phyloP scores from a whole-genome alignment of 306 rosid genomes.

The Lathyrus oleraceus region DNA sequence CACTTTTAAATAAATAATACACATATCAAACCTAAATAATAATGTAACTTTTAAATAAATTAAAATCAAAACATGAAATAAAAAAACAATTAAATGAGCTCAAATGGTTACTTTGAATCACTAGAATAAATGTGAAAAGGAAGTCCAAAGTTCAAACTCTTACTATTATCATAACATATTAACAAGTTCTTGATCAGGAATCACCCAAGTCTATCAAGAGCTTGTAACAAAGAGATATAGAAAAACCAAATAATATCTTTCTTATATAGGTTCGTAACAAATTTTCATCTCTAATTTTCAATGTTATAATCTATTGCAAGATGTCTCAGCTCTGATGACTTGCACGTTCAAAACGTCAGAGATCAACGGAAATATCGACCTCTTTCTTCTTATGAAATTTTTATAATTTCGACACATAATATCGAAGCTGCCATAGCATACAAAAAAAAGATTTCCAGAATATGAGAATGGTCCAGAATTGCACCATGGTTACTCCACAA shows the following conservation, averaged over 20 bases:
- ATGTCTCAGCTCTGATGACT: conserved; percentile 25
- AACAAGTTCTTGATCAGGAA: neutral
- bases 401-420: conserved; percentile 64
- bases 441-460: neutral
- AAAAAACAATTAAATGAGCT: no score
- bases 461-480: conserved; percentile 1
- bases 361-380: conserved; percentile 84
- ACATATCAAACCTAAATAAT: no score
- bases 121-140: neutral
- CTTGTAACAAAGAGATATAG: neutral
- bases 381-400: conserved; percentile 89
- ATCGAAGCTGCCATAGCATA: conserved; percentile 65
- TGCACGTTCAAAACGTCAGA: conserved; percentile 84
- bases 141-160: neutral
- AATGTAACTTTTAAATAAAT: no score
- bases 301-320: conserved; percentile 20
- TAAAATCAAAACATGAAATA: no score
- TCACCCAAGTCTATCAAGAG: conserved; percentile 21
- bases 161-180: neutral
- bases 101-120: neutral
- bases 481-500: neutral
- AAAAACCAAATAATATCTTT: no score
- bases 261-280: neutral
- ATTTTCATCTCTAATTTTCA: neutral
- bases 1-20: no score